phyloP scores from a whole-genome alignment of 2,329 filamentous ascomycete species.

The Cytospora piceae region DNA sequence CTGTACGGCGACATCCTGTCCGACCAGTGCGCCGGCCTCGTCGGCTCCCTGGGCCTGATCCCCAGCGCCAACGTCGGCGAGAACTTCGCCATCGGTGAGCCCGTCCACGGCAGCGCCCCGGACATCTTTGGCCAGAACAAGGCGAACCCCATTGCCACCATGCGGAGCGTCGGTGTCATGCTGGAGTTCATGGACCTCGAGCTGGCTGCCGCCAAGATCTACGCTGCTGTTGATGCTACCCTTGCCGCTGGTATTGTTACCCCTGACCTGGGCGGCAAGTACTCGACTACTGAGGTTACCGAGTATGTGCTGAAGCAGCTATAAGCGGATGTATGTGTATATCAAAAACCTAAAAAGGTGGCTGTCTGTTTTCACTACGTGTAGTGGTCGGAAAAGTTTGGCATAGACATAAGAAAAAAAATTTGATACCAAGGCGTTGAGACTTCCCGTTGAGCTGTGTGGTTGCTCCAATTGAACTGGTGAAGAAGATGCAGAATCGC shows the following conservation, averaged over 20 bases:
- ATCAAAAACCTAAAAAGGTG: background rate
- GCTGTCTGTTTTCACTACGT: background rate
- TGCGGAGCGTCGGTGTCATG: slow-evolving; percentile 91
- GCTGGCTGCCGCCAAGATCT: slow-evolving; percentile 84
- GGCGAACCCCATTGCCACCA: slow-evolving; percentile 94
- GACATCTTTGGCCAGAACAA: slow-evolving; percentile 93
- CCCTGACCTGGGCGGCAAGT: slow-evolving; percentile 87
- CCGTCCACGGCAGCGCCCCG: slow-evolving; percentile 93
- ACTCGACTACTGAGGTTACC: slow-evolving; percentile 83
- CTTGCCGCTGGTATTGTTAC: slow-evolving; percentile 82
- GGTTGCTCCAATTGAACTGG: background rate
- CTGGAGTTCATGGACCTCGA: slow-evolving; percentile 92
- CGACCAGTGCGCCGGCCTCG: slow-evolving; percentile 91
- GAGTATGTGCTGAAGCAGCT: slow-evolving; percentile 83
- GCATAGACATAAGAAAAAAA: slow-evolving; percentile 23
- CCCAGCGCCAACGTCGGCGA: slow-evolving; percentile 95
- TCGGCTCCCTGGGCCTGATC: slow-evolving; percentile 89
- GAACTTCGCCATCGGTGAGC: slow-evolving; percentile 94
- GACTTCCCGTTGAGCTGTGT: background rate
- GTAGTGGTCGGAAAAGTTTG: background rate
- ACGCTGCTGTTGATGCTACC: slow-evolving; percentile 88
- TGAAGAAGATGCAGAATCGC: background rate
- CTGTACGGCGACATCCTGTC: slow-evolving; percentile 97
- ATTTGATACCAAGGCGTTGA: slow-evolving; percentile 22
- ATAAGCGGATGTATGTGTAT: slow-evolving; percentile 47